Conservation (phyloP, 371 early-diverging fungal genomes). For the Mucor velutinosus region DNA sequence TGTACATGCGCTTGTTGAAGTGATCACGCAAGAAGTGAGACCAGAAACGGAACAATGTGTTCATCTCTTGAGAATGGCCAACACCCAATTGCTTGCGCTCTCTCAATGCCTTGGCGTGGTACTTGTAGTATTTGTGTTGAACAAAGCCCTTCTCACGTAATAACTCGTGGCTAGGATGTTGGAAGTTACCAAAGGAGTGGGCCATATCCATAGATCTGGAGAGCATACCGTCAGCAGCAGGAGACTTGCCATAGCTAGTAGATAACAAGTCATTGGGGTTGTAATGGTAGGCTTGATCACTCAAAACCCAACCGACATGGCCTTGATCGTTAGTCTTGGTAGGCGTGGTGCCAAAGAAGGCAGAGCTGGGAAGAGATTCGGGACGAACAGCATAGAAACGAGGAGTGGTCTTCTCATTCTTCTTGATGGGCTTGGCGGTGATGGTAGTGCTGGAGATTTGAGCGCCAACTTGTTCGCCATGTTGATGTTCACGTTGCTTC, state of each 20-base stretch:
- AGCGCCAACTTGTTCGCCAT: constrained; percentile 25
- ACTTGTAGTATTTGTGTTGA: constrained; percentile 95
- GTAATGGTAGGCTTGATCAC: constrained; percentile 54
- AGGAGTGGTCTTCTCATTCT: constrained; percentile 53
- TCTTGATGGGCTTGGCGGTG: constrained; percentile 30
- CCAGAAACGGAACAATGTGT: constrained; percentile 98
- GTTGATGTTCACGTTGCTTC: constrained; percentile 23
- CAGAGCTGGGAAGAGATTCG: constrained; percentile 54
- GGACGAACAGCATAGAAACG: constrained; percentile 70
- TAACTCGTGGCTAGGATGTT: constrained; percentile 94
- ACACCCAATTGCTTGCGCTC: constrained; percentile 91
- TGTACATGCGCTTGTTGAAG: constrained; percentile 91
- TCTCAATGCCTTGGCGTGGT: constrained; percentile 91
- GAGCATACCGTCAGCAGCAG: constrained; percentile 37
- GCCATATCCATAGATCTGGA: constrained; percentile 50
- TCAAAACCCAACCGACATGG: constrained; percentile 89
- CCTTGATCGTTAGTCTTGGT: constrained; percentile 68
- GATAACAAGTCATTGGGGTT: constrained; percentile 50
- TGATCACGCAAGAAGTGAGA: constrained; percentile 96
- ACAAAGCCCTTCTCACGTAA: constrained; percentile 94
- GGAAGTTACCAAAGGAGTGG: constrained; percentile 83
- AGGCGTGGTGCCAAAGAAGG: constrained; percentile 45
- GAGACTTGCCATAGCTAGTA: constrained; percentile 46
- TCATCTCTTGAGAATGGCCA: constrained; percentile 98
- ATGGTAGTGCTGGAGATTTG: constrained; percentile 31